phyloP scores from a whole-genome alignment of 2,329 filamentous ascomycete species.

The Periconia sp. region DNA sequence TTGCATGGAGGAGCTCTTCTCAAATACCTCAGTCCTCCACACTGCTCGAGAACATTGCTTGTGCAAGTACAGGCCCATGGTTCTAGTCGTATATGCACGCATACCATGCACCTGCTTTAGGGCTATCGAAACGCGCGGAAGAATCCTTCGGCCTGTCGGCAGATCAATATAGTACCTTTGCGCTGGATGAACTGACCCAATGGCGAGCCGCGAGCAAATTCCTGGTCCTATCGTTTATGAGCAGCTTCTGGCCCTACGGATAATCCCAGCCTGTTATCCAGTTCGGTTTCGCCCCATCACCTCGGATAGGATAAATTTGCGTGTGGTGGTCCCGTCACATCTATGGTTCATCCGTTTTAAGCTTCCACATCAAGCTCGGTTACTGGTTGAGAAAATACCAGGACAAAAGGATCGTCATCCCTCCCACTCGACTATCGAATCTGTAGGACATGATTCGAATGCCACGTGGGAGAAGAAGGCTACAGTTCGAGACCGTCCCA shows the following conservation, averaged over 20 bases:
- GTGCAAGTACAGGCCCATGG: neutral
- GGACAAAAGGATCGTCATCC: neutral
- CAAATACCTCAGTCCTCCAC: too few species aligned
- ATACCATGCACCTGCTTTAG: slow-evolving; percentile 14
- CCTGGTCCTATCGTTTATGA: slow-evolving; percentile 4
- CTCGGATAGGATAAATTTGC: neutral
- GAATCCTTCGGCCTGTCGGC: slow-evolving; percentile 8
- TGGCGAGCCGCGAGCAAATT: neutral
- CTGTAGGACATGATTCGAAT: neutral
- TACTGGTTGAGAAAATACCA: neutral
- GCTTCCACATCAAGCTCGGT: too few species aligned
- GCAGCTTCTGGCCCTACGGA: neutral
- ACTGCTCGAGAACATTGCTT: slow-evolving; percentile 1
- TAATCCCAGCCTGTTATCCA: neutral
- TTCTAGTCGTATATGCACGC: slow-evolving; percentile 12
- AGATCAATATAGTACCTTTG: slow-evolving; percentile 12
- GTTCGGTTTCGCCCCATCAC: slow-evolving; percentile 8
- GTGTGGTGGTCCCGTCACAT: slow-evolving; percentile 1
- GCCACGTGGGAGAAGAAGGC: neutral
- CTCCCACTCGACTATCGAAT: neutral
- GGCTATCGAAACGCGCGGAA: slow-evolving; percentile 9
- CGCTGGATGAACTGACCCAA: slow-evolving; percentile 9
- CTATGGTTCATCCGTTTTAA: too few species aligned
- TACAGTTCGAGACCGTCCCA: neutral
- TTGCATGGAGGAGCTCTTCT: too few species aligned